phyloP scores from a whole-genome alignment of 345 rosid species.

The Carallia brachiata region DNA sequence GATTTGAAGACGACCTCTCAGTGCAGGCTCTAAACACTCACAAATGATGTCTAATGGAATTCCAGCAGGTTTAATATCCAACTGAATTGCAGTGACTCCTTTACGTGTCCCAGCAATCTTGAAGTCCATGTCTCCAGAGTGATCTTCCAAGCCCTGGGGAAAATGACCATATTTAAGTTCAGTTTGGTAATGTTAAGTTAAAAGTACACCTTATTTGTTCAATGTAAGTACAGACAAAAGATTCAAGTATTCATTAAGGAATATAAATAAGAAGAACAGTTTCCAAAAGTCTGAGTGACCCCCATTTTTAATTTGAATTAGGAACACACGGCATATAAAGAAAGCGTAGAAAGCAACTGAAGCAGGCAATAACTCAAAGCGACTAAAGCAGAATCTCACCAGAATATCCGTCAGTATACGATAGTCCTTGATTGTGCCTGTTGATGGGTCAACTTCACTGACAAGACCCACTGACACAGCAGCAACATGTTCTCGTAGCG shows the following conservation, averaged over 20 bases:
- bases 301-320: neutral
- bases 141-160: conserved; percentile 91
- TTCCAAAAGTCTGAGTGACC: neutral
- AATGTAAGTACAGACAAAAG: neutral
- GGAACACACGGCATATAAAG: neutral
- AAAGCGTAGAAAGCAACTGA: neutral
- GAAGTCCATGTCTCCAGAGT: conserved; percentile 98
- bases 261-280: neutral
- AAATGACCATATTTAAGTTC: conserved; percentile 2
- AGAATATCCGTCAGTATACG: conserved; percentile 88
- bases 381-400: conserved; percentile 45
- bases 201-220: too few relatives aligned
- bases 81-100: conserved; percentile 88
- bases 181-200: too few relatives aligned
- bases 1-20: conserved; percentile 84
- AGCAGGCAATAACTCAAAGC: neutral
- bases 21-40: conserved; percentile 79
- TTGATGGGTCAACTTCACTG: conserved; percentile 67
- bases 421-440: conserved; percentile 72
- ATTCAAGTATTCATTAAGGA: neutral
- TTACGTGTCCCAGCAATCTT: conserved; percentile 92
- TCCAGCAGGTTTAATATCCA: conserved; percentile 99
- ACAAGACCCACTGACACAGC: conserved; percentile 97
- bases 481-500: conserved; percentile 86
- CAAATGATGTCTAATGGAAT: conserved; percentile 92